phyloP scores from a whole-genome alignment of 2,329 filamentous ascomycete species.

The Rhytidhysteron rufulum region DNA sequence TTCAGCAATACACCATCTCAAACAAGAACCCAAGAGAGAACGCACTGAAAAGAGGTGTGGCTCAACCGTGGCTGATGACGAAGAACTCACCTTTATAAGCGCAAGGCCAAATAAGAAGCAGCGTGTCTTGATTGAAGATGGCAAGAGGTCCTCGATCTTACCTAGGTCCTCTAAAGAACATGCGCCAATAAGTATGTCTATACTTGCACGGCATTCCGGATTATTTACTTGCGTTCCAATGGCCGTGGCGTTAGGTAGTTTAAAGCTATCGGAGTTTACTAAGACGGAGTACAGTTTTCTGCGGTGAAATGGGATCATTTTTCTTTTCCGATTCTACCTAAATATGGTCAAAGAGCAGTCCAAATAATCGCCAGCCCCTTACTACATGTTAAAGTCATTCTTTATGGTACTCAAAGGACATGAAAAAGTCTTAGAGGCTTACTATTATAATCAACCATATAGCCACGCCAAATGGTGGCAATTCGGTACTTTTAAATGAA shows the following conservation, averaged over 20 bases:
- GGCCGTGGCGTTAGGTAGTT: not conserved
- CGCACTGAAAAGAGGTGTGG: not conserved
- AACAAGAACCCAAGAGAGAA: not conserved
- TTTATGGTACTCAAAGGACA: too few species aligned
- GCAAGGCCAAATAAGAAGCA: slow-evolving; percentile 37
- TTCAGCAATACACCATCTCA: not conserved
- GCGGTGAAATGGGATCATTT: not conserved
- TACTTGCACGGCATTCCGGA: not conserved
- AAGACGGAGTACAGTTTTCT: not conserved
- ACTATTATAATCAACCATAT: too few species aligned
- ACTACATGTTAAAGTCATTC: too few species aligned
- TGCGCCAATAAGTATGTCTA: not conserved
- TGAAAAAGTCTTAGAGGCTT: too few species aligned
- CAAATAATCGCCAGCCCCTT: not conserved
- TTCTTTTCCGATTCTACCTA: not conserved
- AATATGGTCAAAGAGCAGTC: not conserved
- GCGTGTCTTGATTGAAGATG: slow-evolving; percentile 15
- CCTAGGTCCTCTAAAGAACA: not conserved
- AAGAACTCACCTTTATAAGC: slow-evolving; percentile 1
- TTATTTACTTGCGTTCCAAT: not conserved
- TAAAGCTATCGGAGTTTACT: not conserved
- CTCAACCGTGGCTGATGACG: not conserved
- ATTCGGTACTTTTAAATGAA: not conserved
- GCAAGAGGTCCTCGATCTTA: not conserved
- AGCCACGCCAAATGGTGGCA: too few species aligned